Percentiles rank a stretch among this genome's conserved stretches.
These are phyloP conservation scores for Phytophthora pseudosyringae DNA, from an alignment of 352 stramenopile species.

Conservation along the genomic window DNA sequence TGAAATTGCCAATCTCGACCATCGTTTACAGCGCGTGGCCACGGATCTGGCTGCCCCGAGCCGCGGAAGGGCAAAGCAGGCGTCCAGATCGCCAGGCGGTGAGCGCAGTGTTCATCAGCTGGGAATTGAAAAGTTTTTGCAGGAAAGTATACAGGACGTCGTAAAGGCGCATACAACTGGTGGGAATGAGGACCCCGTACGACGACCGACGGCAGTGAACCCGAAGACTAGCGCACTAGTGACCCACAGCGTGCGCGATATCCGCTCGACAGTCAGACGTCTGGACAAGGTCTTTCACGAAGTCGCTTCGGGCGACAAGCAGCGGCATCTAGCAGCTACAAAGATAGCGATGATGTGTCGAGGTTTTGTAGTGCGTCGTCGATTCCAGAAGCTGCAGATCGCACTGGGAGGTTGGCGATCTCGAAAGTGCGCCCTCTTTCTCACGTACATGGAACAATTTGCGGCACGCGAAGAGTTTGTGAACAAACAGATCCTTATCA, in stretches of 20 bases:
- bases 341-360: constrained; percentile 64
- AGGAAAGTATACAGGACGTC: constrained; percentile 54
- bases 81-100: not conserved
- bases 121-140: constrained; percentile 60
- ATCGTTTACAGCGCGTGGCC: constrained; percentile 35
- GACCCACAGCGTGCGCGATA: constrained; percentile 59
- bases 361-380: constrained; percentile 55
- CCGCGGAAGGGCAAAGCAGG: not conserved
- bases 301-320: constrained; percentile 74
- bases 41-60: constrained; percentile 9
- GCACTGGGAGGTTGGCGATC: constrained; percentile 64
- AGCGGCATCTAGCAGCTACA: constrained; percentile 72
- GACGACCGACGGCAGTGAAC: constrained; percentile 17
- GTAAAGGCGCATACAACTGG: constrained; percentile 25
- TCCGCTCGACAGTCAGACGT: constrained; percentile 67
- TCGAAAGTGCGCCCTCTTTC: constrained; percentile 43
- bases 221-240: constrained; percentile 57
- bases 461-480: constrained; percentile 70
- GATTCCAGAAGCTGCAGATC: constrained; percentile 47
- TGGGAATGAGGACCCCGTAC: not conserved
- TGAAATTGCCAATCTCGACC: constrained; percentile 34
- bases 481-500: constrained; percentile 50
- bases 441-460: constrained; percentile 72
- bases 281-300: constrained; percentile 84
- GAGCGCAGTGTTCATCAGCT: constrained; percentile 37